Evolutionary conservation across 768 basidiomycete genomes (phyloP).

Genomic region (Amanita exitialis): DNA sequence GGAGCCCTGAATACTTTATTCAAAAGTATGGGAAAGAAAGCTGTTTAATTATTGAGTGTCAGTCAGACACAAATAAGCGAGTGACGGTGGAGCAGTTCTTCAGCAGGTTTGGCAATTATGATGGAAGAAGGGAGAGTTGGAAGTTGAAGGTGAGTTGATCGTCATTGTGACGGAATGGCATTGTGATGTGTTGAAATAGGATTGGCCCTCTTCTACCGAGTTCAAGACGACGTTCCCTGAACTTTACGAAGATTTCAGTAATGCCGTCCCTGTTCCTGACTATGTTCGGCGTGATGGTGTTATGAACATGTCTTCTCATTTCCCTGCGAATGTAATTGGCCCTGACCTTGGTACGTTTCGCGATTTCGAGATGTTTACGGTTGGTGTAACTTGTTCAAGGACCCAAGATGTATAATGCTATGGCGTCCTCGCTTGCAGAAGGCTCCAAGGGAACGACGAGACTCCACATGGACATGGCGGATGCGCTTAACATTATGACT

Average conservation of each 20-base stretch:
- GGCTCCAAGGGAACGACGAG: slow-evolving; percentile 81
- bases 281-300: slow-evolving; percentile 89
- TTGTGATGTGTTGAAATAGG: slow-evolving; percentile 31
- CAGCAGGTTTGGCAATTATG: slow-evolving; percentile 57
- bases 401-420: slow-evolving; percentile 93
- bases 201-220: slow-evolving; percentile 88
- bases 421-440: slow-evolving; percentile 53
- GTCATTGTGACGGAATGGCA: not conserved
- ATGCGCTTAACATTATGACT: slow-evolving; percentile 89
- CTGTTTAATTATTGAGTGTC: slow-evolving; percentile 76
- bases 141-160: slow-evolving; percentile 58
- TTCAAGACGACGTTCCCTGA: slow-evolving; percentile 80
- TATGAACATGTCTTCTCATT: slow-evolving; percentile 83
- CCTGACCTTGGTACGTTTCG: slow-evolving; percentile 63
- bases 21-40: slow-evolving; percentile 50
- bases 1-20: slow-evolving; percentile 81
- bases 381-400: slow-evolving; percentile 31
- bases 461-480: slow-evolving; percentile 92
- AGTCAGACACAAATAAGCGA: slow-evolving; percentile 53
- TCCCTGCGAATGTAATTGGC: slow-evolving; percentile 66
- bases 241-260: slow-evolving; percentile 76
- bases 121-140: slow-evolving; percentile 44
- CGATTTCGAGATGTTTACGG: slow-evolving; percentile 10
- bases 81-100: slow-evolving; percentile 78
- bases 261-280: slow-evolving; percentile 78